Base-by-base conservation (phyloP, 345 rosid genomes). In the Eucalyptus albens region DNA sequence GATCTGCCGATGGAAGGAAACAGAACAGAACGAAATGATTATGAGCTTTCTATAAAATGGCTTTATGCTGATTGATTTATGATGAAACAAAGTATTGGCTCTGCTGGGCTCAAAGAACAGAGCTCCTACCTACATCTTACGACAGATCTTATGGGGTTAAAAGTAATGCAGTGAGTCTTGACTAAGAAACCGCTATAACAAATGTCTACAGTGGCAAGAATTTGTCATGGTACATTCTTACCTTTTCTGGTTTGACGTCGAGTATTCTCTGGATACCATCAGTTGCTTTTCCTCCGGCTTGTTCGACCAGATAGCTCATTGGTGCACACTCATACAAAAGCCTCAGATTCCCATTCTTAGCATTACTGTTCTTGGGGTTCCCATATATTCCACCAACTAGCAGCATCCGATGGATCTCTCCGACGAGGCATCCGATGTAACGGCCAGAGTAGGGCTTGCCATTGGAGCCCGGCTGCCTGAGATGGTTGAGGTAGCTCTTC, bases 261-360 rank as follows among this genome's bases (percentile, higher is more conserved):
- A 94, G 95, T 50, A 91, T 92, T 82, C 93, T 91, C 87, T 88
- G 92, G 65, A 53, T 81, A 26, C 93, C 93, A 87, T 92, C 93
- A 8, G 89, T 92, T 69, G 93, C 94, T 85, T 89, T 89, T 10
- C 94, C 94, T n/a, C 93, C 92, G 5, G 93, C 92, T 90, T 93
- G 94, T 67, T 93, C 94, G 5, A 93, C 89, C 15, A 93, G 86
- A 55, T 88, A 90, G 90, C 94, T 91, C 93, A 91, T 90, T 19
- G 94, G 92, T 22, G 94, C 92, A 86, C 94, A 93, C 88, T 93
- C 91, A 15, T 93, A 90, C 89, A 92, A 59, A 13, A 93, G 90
- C 91, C 92, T 90, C 49, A 91, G 56, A 56, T 93, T 93, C 88
- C 93, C 93, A 81, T 90, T 86, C 88, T 89, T 90, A 91, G 90